A percentile compares a stretch with the other conserved stretches of the same genome.
These are phyloP conservation scores for Berberis vulgaris DNA, from an alignment of 164 flowering plant genomes.

Conservation along the genomic window DNA sequence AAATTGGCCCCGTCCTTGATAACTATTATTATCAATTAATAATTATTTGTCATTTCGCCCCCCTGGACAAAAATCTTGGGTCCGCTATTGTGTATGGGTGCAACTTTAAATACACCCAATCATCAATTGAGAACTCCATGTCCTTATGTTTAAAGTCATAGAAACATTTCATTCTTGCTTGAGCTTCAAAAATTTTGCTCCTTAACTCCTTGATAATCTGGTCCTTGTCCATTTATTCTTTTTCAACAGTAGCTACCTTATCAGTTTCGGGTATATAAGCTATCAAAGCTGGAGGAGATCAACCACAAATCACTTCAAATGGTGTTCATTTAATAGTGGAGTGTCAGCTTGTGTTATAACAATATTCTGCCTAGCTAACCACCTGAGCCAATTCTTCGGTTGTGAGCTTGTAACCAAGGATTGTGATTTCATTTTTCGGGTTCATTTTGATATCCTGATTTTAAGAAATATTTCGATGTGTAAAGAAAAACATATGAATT, in stretches of 20 bases:
- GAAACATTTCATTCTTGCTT: background rate
- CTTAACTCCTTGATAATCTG: background rate
- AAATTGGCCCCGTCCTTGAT: too few relatives aligned
- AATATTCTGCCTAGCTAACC: background rate
- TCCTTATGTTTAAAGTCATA: background rate
- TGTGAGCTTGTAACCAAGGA: background rate
- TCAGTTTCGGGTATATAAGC: background rate
- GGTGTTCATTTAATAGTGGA: background rate
- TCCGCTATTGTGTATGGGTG: too few relatives aligned
- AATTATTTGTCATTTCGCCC: too few relatives aligned
- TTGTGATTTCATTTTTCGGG: too few relatives aligned
- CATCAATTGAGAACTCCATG: background rate
- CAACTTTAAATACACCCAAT: too few relatives aligned
- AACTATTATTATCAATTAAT: too few relatives aligned
- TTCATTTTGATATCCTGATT: too few relatives aligned
- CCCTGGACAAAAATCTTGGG: too few relatives aligned
- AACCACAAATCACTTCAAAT: background rate
- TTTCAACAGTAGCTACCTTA: background rate
- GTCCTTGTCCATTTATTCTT: background rate
- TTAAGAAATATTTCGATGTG: too few relatives aligned
- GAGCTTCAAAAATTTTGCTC: background rate
- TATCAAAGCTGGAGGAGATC: background rate
- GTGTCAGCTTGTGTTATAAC: too few relatives aligned
- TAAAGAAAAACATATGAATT: too few relatives aligned
- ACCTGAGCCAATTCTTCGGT: background rate